Conservation (phyloP, 148 eudicot genomes). For the Selenicereus undatus region DNA sequence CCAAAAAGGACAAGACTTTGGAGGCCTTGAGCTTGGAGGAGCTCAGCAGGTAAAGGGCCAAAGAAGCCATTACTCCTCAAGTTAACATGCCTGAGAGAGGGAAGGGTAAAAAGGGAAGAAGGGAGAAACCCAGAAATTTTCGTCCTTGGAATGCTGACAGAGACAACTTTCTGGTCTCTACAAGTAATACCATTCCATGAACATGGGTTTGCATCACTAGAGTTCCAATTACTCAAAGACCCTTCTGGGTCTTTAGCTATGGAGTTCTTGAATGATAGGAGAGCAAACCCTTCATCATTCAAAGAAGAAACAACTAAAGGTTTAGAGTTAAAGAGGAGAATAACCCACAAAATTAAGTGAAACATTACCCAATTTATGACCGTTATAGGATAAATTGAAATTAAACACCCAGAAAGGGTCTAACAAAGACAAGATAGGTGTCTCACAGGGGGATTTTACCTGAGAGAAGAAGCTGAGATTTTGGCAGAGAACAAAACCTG, state of each 20-base stretch:
- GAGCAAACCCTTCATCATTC: constrained; percentile 81
- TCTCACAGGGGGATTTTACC: constrained; percentile 21
- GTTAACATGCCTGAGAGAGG: constrained; percentile 75
- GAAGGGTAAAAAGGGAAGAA: constrained; percentile 56
- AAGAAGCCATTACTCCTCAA: constrained; percentile 63
- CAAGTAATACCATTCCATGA: constrained; percentile 97
- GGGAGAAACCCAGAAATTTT: constrained; percentile 65
- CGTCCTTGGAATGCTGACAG: constrained; percentile 81
- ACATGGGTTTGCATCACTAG: constrained; percentile 76
- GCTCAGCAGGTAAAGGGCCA: constrained; percentile 62
- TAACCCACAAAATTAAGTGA: constrained; percentile 35
- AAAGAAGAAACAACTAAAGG: constrained; percentile 36
- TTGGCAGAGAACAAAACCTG: constrained; percentile 18
- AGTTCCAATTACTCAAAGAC: constrained; percentile 72
- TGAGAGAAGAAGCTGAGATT: constrained; percentile 9
- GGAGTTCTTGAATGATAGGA: constrained; percentile 60
- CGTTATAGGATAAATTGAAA: constrained; percentile 26
- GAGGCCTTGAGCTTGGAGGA: constrained; percentile 61
- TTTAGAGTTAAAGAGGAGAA: constrained; percentile 33
- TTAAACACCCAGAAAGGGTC: not conserved
- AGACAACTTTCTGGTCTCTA: constrained; percentile 63
- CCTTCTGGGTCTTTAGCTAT: constrained; percentile 74
- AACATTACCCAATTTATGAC: constrained; percentile 40
- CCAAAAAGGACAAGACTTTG: constrained; percentile 89
- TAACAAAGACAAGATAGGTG: not conserved